Conservation (phyloP, 2,329 filamentous ascomycete species). For the Phyllosticta citrichinensis region DNA sequence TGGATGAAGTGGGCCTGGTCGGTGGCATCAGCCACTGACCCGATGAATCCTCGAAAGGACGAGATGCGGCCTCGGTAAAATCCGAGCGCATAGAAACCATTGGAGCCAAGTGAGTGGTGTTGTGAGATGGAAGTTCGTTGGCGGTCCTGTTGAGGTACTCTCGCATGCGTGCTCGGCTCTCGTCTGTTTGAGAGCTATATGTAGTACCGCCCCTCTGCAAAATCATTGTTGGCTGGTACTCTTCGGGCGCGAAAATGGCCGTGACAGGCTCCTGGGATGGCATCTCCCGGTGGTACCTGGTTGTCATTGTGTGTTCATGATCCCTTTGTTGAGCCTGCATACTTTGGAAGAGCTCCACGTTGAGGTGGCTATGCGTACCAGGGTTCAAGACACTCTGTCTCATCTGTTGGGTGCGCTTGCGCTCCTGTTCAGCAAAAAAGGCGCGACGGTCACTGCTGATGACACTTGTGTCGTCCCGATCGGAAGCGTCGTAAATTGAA, state of each 20-base stretch:
- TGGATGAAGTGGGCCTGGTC: not conserved
- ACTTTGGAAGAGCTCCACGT: not conserved
- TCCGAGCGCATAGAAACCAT: not conserved
- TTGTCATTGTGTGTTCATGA: not conserved
- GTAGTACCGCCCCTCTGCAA: not conserved
- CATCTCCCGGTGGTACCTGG: not conserved
- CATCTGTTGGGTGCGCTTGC: constrained; percentile 5
- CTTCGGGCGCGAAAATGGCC: not conserved
- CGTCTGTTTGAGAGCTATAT: not conserved
- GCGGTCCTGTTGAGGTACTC: constrained; percentile 6
- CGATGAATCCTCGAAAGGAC: not conserved
- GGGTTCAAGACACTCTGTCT: not conserved
- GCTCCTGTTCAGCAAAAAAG: constrained; percentile 10
- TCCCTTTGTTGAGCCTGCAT: not conserved
- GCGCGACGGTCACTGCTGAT: not conserved
- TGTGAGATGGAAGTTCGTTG: not conserved
- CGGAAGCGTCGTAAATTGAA: not conserved
- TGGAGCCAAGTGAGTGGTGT: not conserved
- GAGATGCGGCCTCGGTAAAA: not conserved
- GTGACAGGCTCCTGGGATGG: not conserved
- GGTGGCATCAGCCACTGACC: not conserved
- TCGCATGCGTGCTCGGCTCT: constrained; percentile 7
- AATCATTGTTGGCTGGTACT: not conserved
- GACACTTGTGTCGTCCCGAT: not conserved
- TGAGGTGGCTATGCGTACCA: not conserved